These are phyloP conservation scores for Penicillium soppii DNA, from an alignment of 495 filamentous ascomycete genomes.

Conservation along the genomic window DNA sequence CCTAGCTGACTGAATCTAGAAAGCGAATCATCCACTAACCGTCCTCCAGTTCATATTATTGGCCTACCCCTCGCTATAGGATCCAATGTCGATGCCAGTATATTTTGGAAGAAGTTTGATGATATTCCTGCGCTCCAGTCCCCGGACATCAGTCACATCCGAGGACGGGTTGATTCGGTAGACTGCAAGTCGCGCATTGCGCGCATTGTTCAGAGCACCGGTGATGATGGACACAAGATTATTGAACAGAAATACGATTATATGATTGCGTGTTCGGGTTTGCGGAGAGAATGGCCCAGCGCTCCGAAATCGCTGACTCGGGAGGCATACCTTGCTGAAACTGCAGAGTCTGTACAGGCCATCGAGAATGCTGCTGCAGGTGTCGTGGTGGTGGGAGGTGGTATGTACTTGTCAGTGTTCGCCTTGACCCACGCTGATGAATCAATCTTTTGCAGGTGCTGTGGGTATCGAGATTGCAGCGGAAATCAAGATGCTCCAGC, in stretches of 20 bases:
- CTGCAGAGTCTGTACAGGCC: conserved; percentile 12
- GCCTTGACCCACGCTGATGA: too few relatives aligned
- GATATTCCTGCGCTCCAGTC: conserved; percentile 3
- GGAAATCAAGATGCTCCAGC: conserved; percentile 54
- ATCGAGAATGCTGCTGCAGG: conserved; percentile 21
- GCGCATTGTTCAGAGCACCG: neutral
- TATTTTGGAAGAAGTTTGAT: conserved; percentile 2
- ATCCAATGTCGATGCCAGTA: conserved; percentile 17
- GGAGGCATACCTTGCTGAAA: conserved; percentile 52
- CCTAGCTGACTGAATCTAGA: neutral
- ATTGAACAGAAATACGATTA: conserved; percentile 52
- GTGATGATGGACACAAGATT: conserved; percentile 17
- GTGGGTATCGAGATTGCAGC: conserved; percentile 64
- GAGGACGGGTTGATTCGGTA: neutral
- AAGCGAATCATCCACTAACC: neutral
- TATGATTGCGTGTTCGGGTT: conserved; percentile 54
- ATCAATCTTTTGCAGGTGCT: conserved; percentile 37
- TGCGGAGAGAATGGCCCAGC: conserved; percentile 55
- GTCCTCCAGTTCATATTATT: conserved; percentile 45
- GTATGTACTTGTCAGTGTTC: too few relatives aligned
- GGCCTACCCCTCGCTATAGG: conserved; percentile 14
- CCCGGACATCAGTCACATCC: neutral
- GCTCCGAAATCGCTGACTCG: conserved; percentile 50
- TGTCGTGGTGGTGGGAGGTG: conserved; percentile 46
- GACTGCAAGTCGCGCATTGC: conserved; percentile 1